Base-by-base conservation (phyloP, 257 asterid genomes). In the Vinca minor region DNA sequence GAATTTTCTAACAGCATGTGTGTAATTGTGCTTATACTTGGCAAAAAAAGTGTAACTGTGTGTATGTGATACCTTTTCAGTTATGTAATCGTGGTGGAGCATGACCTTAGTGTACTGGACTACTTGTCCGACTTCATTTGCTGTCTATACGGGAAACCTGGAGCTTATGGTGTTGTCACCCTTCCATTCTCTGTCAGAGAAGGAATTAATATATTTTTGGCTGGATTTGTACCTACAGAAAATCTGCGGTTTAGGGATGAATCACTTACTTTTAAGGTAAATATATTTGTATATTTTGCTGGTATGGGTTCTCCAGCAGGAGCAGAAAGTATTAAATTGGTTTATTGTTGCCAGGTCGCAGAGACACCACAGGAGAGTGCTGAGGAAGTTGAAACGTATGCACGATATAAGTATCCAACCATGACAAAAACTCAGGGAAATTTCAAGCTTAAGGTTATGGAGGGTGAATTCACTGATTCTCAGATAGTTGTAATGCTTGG, bases 401-500 rank as follows among this genome's bases (percentile, higher is more conserved):
- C 96, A 17, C 78, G 97, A 65, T 92, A 92, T 68, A 87, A 46
- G 64, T 92, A 87, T 72, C 98, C 98, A 60, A 84, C 96, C 66
- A 92, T 92, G 97, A 58, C 79, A 17, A 89, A 89, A 75, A 89
- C 97, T n/a, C 97, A 85, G 77, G 98, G 98, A 3, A 85, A 87
- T 79, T 92, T 92, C 83, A 84, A 50, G 70, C 96, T 92, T 59
- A 89, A 87, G 84, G 99, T 87, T 29, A 14, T 77, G 62, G 96
- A 93, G 87, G 98, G 99, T 46, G 99, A 93, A 79, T 93, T 93
- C 75, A 89, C 99, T 23, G 99, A 93, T 72, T 93, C 99, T 29
- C 99, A 93, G 77, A 93, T 93, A n/a, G 59, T 93, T 77, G 99
- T 93, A 71, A 93, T 93, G 99, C 97, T 93, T 57, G 99, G 99